Base-by-base conservation (phyloP, 805 yeast genomes). In the Candida peoriensis region DNA sequence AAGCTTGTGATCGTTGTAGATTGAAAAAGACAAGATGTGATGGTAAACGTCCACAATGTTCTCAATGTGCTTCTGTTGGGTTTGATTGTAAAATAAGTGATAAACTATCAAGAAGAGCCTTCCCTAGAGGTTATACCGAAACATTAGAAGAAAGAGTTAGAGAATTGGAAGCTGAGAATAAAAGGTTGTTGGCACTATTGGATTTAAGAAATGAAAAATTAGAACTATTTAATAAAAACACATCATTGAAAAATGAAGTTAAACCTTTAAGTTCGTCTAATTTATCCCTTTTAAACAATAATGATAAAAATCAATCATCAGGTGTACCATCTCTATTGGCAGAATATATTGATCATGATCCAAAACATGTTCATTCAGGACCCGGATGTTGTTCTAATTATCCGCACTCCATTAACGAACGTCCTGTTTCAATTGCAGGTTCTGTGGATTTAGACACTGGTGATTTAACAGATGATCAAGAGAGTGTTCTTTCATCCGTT, bases 111-210 rank as follows among this genome's bases (percentile, higher is more conserved):
- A 70, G 96, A 38, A 67, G 89, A 43, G 90, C 95, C 0, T 88
- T 81, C 50, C 96, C 96, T 1, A 70, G 94, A 54, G 96, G 96
- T 0, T 88, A 88, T 50, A 88, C 96, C 0, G 96, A 88, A 59
- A 79, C 88, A 3, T 58, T 88, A 35, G 97, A 88, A 54, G 94
- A 86, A 51, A 66, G 95, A 33, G 79, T 88, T n/a, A 66, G 96
- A 32, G 93, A 82, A 52, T 66, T 89, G 16, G 95, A 87, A 55
- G 74, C 81, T 4, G 95, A 87, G 50, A 86, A 85, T 55, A 74
- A 76, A 43, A 72, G 82, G 49, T 58, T 88, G 19, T 66, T 72
- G 22, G 82, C 84, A 8, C 53, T 81, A 30, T 51, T 84, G 26
- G 81, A 77, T 39, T 55, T 78, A 37, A 71, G 80, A 45, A 84